These are phyloP conservation scores for Anisodus acutangulus DNA, from an alignment of 257 asterid genomes.

Conservation along the genomic window DNA sequence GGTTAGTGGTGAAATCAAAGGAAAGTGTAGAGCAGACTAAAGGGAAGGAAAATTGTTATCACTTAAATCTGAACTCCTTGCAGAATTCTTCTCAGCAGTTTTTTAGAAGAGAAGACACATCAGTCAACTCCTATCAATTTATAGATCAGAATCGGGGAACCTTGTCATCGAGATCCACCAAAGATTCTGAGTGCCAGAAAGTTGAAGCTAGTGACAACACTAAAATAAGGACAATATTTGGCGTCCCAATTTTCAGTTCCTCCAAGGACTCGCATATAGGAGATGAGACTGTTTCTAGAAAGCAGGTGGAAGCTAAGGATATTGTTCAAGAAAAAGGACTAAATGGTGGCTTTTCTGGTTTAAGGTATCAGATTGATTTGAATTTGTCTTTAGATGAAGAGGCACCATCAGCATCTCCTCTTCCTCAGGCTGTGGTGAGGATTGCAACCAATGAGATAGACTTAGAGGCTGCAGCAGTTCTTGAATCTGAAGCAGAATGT, in stretches of 20 bases:
- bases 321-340: constrained; percentile 36
- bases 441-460: constrained; percentile 55
- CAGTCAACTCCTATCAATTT: constrained; percentile 36
- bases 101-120: constrained; percentile 46
- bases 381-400: constrained; percentile 66
- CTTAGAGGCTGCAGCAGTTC: constrained; percentile 54
- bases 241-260: constrained; percentile 36
- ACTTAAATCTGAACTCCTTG: constrained; percentile 74
- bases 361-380: constrained; percentile 63
- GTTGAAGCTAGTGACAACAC: constrained; percentile 29
- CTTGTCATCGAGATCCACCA: constrained; percentile 23
- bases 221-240: constrained; percentile 33
- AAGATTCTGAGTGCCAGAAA: constrained; percentile 26
- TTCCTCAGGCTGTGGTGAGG: constrained; percentile 47
- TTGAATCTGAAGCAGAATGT: constrained; percentile 40
- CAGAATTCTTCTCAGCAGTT: constrained; percentile 57
- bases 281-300: constrained; percentile 32
- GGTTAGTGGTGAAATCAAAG: constrained; percentile 52
- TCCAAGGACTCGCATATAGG: constrained; percentile 31
- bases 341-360: constrained; percentile 37
- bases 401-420: constrained; percentile 39
- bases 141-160: constrained; percentile 42
- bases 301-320: constrained; percentile 33
- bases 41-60: constrained; percentile 44
- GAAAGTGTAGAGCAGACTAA: constrained; percentile 38